phyloP scores from a whole-genome alignment of 179 eudicot species.

The Patellifolia procumbens region DNA sequence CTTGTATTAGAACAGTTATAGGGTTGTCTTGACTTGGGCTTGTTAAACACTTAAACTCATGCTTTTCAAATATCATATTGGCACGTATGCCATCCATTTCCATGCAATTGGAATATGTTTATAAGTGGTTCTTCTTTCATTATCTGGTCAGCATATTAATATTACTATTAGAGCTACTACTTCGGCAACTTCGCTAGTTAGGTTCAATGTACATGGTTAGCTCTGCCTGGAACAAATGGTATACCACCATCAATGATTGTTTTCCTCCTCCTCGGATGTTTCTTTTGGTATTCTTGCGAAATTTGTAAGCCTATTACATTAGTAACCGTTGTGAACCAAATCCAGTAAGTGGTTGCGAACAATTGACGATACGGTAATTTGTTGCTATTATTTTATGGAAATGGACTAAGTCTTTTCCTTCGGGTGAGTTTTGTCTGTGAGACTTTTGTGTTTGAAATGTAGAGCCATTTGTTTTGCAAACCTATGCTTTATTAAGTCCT shows the following conservation, averaged over 20 bases:
- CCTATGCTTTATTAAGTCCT: not conserved
- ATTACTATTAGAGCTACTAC: not conserved
- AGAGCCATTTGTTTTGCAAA: not conserved
- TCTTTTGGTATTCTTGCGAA: not conserved
- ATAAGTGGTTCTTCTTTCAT: not conserved
- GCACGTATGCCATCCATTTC: not conserved
- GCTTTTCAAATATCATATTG: not conserved
- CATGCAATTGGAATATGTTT: not conserved
- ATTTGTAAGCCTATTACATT: not conserved
- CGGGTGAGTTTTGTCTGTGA: not conserved
- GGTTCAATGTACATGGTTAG: not conserved
- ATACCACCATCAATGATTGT: not conserved
- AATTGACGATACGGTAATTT: not conserved
- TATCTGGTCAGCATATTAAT: not conserved
- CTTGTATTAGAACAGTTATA: not conserved
- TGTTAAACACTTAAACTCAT: no score
- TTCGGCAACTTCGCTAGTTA: not conserved
- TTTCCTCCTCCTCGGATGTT: not conserved
- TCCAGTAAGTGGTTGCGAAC: slow-evolving; percentile 1
- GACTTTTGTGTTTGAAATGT: not conserved
- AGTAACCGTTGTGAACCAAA: not conserved
- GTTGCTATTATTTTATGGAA: not conserved
- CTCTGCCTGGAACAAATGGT: not conserved
- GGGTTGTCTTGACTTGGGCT: not conserved
- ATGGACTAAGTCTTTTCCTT: not conserved